Conservation (phyloP, 768 basidiomycete genomes). For the Amylocystis lapponica region DNA sequence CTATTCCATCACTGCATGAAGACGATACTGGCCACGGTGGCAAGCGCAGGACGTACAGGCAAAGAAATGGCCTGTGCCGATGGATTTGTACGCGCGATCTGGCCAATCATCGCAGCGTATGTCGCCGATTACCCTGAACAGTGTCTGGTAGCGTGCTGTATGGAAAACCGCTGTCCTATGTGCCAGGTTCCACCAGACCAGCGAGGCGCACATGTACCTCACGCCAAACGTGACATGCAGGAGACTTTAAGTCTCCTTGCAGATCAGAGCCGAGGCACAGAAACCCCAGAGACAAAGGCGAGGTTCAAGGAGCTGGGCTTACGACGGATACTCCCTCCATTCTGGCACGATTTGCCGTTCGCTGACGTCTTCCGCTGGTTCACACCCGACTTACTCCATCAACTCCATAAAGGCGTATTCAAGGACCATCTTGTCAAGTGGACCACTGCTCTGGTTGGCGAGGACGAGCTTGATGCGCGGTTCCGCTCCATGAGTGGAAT, state of each 20-base stretch:
- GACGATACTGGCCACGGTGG: conserved; percentile 26
- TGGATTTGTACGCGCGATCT: conserved; percentile 23
- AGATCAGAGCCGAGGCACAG: background rate
- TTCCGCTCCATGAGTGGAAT: background rate
- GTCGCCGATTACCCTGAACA: no score
- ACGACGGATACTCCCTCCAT: conserved; percentile 14
- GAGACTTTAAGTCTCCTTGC: background rate
- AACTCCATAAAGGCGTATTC: conserved; percentile 40
- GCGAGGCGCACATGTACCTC: conserved; percentile 11
- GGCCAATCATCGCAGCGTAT: conserved; percentile 36
- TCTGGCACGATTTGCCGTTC: conserved; percentile 33
- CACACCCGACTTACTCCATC: no score
- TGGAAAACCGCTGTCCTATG: no score
- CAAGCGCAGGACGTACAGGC: conserved; percentile 25
- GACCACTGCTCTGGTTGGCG: conserved; percentile 1
- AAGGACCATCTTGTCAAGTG: no score
- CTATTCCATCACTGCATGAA: conserved; percentile 36
- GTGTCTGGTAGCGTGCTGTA: no score
- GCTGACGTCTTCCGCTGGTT: conserved; percentile 32
- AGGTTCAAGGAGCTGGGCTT: conserved; percentile 7
- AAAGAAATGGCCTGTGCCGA: conserved; percentile 32
- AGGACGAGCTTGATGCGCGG: conserved; percentile 12
- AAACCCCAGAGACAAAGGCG: background rate
- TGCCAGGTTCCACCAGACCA: conserved; percentile 19
- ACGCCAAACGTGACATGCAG: background rate